Conservation (phyloP, 2,329 filamentous ascomycete genomes). For the Fusarium sp. region DNA sequence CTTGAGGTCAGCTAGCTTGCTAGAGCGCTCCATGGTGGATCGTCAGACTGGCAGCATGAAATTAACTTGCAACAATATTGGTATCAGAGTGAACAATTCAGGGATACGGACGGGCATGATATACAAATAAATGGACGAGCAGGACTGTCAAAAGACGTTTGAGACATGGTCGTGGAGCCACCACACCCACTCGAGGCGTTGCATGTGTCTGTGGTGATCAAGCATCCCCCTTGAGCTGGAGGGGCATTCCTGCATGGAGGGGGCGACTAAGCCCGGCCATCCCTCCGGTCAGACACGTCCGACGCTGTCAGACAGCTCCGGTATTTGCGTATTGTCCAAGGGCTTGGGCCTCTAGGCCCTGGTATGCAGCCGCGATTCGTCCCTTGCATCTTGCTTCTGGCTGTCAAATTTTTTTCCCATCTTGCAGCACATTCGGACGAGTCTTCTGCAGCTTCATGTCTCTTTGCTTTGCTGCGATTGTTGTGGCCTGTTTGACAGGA, state of each 20-base stretch:
- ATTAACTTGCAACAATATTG: constrained; percentile 42
- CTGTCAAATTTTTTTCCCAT: constrained; percentile 5
- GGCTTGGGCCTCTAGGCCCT: constrained; percentile 32
- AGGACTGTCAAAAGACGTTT: constrained; percentile 35
- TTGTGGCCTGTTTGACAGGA: constrained; percentile 18
- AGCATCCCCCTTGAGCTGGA: constrained; percentile 41
- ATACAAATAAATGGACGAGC: constrained; percentile 44
- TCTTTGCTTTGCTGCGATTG: constrained; percentile 22
- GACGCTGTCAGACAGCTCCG: constrained; percentile 29
- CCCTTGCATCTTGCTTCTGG: constrained; percentile 40
- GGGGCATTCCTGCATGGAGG: constrained; percentile 47
- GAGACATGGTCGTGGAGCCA: constrained; percentile 45
- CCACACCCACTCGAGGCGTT: constrained; percentile 35
- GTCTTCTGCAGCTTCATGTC: constrained; percentile 11
- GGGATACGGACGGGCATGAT: constrained; percentile 45
- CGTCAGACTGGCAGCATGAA: constrained; percentile 31
- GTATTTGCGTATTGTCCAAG: constrained; percentile 31
- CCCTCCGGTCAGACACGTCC: constrained; percentile 34
- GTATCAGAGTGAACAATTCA: constrained; percentile 32
- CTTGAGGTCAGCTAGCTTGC: constrained; percentile 53
- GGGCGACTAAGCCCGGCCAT: constrained; percentile 36
- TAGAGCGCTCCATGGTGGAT: constrained; percentile 52
- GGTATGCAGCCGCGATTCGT: constrained; percentile 40
- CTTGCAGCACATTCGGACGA: constrained; percentile 21
- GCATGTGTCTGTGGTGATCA: constrained; percentile 34